Conservation (phyloP, 164 flowering plant genomes). For the Litsea cubeba region DNA sequence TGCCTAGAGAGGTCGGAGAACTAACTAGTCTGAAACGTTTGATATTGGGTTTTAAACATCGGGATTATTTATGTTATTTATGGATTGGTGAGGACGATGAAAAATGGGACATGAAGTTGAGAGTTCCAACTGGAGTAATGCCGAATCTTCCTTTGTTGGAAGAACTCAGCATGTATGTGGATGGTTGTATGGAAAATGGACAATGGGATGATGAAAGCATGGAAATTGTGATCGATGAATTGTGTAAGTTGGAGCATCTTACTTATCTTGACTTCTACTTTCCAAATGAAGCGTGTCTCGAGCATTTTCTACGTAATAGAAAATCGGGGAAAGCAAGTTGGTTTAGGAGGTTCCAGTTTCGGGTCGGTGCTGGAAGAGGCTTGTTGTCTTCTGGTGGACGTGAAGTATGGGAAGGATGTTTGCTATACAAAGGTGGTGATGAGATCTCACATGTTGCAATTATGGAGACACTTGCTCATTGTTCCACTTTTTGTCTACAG, state of each 20-base stretch:
- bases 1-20: too few species aligned
- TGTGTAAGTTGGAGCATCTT: slow-evolving; percentile 1
- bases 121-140: neutral
- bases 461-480: neutral
- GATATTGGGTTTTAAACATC: too few species aligned
- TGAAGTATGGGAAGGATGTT: neutral
- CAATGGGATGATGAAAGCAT: slow-evolving; percentile 2
- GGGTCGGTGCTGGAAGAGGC: neutral
- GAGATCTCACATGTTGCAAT: neutral
- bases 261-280: slow-evolving; percentile 6
- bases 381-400: neutral
- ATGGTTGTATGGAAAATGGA: slow-evolving; percentile 7
- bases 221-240: neutral
- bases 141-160: neutral
- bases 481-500: slow-evolving; percentile 2
- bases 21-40: too few species aligned
- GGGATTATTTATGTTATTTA: too few species aligned
- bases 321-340: neutral
- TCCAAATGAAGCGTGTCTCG: slow-evolving; percentile 6
- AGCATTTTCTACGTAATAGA: neutral
- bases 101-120: too few species aligned
- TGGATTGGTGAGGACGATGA: too few species aligned
- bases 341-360: neutral
- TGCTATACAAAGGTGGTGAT: slow-evolving; percentile 3
- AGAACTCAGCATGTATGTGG: neutral